Evolutionary conservation across 2,329 filamentous ascomycete species (phyloP), one percentile per base, ranked within the genome.

Genomic region (Ceratocystis eucalypticola): DNA sequence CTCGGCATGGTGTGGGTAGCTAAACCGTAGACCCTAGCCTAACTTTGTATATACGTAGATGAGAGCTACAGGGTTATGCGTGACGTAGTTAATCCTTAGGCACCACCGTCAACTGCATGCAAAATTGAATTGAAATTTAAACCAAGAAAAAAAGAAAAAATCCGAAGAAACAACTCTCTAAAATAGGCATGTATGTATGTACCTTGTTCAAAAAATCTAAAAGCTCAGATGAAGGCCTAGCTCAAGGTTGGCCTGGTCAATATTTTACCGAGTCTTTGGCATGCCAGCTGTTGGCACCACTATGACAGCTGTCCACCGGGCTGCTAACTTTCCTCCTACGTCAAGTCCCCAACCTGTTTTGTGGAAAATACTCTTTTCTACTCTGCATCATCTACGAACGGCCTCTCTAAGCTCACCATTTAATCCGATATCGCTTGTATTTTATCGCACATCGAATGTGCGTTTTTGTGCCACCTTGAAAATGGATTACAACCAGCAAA

Each of bases 401-500:
- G 41, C 22, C 20, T 33, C 17, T 28, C 22, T 4, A 28, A 64
- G 22, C 46, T n/a, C n/a, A 53, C 2, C 30, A 46, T 46, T n/a
- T 8, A 6, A 22, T 25, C n/a, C 17, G 10, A 45, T 12, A 12
- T 48, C 44, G n/a, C n/a, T 45, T 25, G 20, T 44, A 3, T 62
- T 7, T 10, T 33, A 45, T 25, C 37, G 17, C 20, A 15, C 22
- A 46, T 44, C 28, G n/a, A 46, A 63, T 28, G 7, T 1, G 8
- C 7, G 28, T 41, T 57, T 20, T 41, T 61, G 64, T 10, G n/a
- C 17, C 17, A 62, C 25, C 8, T 17, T 2, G n/a, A 5, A 37
- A 46, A 25, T 46, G 44, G n/a, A 63, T 48, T 5, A 30, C 61
- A 45, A 63, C n/a, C 28, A 48, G 3, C 41, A 69, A 28, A 10